Evolutionary conservation across 768 basidiomycete species (phyloP), one percentile per base, ranked within the genome.

Genomic region (Pulveroboletus ravenelii): DNA sequence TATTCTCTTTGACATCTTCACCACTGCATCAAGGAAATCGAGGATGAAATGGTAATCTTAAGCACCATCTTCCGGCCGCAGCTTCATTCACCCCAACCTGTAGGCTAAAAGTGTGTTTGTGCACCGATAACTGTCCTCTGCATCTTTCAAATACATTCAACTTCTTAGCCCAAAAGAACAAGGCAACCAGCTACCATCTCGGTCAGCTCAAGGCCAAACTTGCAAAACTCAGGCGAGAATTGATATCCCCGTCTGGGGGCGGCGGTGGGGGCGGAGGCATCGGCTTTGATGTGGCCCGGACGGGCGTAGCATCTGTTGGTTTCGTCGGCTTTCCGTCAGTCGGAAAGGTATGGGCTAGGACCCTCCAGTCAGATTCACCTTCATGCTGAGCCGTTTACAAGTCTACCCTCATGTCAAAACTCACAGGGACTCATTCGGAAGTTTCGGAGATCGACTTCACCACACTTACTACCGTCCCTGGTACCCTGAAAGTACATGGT

Each of bases 151-250:
- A 57, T 50, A 17, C 41, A 50, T 47, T 13, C 53, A 27, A 55
- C 45, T 46, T 41, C 58, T n/a, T 69, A 93, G 90, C 90, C 64
- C 90, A 93, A 78, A 93, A 93, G 71, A 93, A 93, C 72, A 93
- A 93, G 82, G 89, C 89, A 74, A 92, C 89, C 58, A 92, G 90
- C 74, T 94, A 94, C 70, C 93, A 95, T 74, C 73, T 96, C 52
- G 94, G 94, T 47, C 91, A 94, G 74, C 84, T 97, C 67, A 97
- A 97, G 70, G 95, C 96, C 50, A 99, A 99, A 69, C 84, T 99
- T 46, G 96, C 96, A 44, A 99, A 99, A 68, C 86, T 98, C 41
- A 80, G 92, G 55, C 82, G 96, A 50, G 96, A 99, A 66, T 82
- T 99, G 48, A 93, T 99, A 59, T 76, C 81, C 10, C 84, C 89